Evolutionary conservation across 2,329 filamentous ascomycete genomes (phyloP).

Genomic region (Clarireedia homoeocarpa): DNA sequence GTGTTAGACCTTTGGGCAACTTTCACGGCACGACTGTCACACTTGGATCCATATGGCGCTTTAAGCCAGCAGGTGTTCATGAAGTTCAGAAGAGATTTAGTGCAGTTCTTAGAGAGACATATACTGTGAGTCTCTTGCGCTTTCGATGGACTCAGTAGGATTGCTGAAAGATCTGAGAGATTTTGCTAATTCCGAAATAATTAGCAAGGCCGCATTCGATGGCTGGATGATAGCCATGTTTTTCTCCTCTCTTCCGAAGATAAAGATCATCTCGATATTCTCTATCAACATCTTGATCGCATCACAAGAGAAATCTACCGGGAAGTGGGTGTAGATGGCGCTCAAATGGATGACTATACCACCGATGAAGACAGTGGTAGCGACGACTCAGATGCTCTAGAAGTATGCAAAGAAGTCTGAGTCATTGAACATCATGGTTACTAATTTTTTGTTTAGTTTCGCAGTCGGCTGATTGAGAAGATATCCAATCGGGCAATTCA

Average conservation of each 20-base stretch:
- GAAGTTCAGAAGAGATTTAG: conserved; percentile 16
- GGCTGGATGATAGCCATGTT: conserved; percentile 1
- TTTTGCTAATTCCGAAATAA: not conserved
- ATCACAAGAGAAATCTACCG: not conserved
- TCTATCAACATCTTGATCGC: not conserved
- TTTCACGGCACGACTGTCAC: not conserved
- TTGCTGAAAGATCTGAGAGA: not conserved
- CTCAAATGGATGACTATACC: not conserved
- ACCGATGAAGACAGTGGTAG: not conserved
- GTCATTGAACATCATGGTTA: not conserved
- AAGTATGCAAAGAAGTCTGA: not conserved
- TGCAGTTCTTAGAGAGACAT: conserved; percentile 3
- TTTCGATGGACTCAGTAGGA: too few relatives aligned
- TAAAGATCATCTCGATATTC: not conserved
- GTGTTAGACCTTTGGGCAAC: not conserved
- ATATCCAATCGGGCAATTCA: not conserved
- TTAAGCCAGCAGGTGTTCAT: conserved; percentile 18
- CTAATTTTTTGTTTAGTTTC: conserved; percentile 1
- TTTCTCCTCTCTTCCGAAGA: not conserved
- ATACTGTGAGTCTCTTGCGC: conserved; percentile 8
- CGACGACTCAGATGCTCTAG: not conserved
- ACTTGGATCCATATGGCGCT: conserved; percentile 20
- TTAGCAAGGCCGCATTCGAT: conserved; percentile 6
- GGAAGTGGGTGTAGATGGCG: not conserved
- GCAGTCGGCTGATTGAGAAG: conserved; percentile 1